Evolutionary conservation across 768 basidiomycete species (phyloP).

Genomic region (Mycena metata): DNA sequence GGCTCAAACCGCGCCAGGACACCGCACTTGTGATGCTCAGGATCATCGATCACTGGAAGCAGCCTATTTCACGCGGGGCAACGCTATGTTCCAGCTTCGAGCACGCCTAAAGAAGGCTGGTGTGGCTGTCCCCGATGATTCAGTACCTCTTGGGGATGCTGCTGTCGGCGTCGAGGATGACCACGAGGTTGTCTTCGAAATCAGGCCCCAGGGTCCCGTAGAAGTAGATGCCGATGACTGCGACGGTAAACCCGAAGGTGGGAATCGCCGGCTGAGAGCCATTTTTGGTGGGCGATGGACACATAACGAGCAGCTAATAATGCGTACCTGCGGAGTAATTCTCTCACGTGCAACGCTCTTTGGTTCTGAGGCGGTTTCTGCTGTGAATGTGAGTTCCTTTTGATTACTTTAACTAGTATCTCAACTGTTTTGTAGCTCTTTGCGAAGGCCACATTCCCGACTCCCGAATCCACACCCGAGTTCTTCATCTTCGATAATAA

Average conservation of each 20-base stretch:
- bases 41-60: not conserved
- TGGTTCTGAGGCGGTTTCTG: conserved; percentile 15
- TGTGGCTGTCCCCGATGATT: not conserved
- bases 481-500: conserved; percentile 45
- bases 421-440: not conserved
- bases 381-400: not conserved
- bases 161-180: not conserved
- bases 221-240: not conserved
- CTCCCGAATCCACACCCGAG: conserved; percentile 34
- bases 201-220: not conserved
- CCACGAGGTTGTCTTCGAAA: not conserved
- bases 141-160: not conserved
- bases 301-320: too few species aligned
- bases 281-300: too few species aligned
- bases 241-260: not conserved
- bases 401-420: too few species aligned
- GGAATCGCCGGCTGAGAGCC: not conserved
- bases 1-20: not conserved
- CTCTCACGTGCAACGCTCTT: conserved; percentile 21
- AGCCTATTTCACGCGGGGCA: conserved; percentile 2
- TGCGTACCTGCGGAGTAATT: conserved; percentile 21
- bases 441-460: conserved; percentile 33
- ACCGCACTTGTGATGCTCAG: not conserved
- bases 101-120: conserved; percentile 5
- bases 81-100: not conserved